Evolutionary conservation across 2,329 filamentous ascomycete species (phyloP).

Genomic region (Neoarthrinium moseri): DNA sequence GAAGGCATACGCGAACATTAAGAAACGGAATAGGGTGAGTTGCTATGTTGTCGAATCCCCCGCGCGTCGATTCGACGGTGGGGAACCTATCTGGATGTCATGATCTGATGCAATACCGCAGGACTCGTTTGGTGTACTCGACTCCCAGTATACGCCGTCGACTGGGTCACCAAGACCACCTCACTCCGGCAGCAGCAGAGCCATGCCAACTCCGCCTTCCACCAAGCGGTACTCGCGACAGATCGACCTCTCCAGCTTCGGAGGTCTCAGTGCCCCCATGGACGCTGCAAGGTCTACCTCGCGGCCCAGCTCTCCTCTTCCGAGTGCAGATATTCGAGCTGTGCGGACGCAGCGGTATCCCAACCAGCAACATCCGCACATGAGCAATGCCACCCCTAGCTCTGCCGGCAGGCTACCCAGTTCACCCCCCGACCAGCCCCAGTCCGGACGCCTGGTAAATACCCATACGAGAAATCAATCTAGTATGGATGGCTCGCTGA

Average conservation of each 20-base stretch:
- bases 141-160: constrained; percentile 61
- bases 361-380: constrained; percentile 43
- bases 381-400: constrained; percentile 48
- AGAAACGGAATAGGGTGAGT: constrained; percentile 81
- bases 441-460: constrained; percentile 60
- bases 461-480: constrained; percentile 77
- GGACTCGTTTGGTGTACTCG: constrained; percentile 83
- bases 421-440: constrained; percentile 62
- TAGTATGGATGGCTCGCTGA: constrained; percentile 82
- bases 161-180: constrained; percentile 64
- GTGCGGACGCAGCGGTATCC: constrained; percentile 55
- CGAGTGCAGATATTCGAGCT: constrained; percentile 55
- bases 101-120: constrained; percentile 32
- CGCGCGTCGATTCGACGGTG: neutral
- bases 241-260: constrained; percentile 43
- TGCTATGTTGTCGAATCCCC: neutral
- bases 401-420: constrained; percentile 53
- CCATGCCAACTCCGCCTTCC: constrained; percentile 40
- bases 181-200: constrained; percentile 46
- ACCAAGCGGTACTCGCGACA: constrained; percentile 67
- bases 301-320: constrained; percentile 68
- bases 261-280: constrained; percentile 15
- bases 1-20: constrained; percentile 72
- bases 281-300: constrained; percentile 56
- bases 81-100: constrained; percentile 9